Base-by-base conservation (phyloP, 2,329 filamentous ascomycete species). In the Pestalotiopsis sp. region DNA sequence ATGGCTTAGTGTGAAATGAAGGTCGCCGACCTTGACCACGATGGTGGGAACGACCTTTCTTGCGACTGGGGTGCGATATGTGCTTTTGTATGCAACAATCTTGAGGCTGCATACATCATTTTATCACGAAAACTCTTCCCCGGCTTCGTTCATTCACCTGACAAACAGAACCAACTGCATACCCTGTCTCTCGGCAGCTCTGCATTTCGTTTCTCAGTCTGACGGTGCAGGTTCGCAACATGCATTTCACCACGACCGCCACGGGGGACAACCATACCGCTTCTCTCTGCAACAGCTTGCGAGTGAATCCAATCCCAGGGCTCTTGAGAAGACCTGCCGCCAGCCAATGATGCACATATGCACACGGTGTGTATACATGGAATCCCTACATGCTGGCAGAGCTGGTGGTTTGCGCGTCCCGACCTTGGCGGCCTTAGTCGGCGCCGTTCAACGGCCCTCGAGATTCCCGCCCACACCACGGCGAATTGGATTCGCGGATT, bases 41-140 rank as follows among this genome's bases (percentile, higher is more conserved):
- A 64, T 64, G 61, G 61, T 64, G 61, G 59, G 59, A 62, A 62
- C n/a, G n/a, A 39, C 14, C 36, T 20, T 59, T 23, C 23, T 27
- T 17, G 56, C 27, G 36, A 36, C 59, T 11, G 23, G 59, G 59
- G 59, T 64, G n/a, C 20, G 39, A 64, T 39, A 49, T 25, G 61
- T 49, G 61, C 41, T 45, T 64, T 64, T 64, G 61, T 45, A 25
- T 36, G 31, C 61, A 64, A 14, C 38, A 64, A 52, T 64, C 38
- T 64, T 31, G 39, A 49, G 61, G 61, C 61, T 64, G 61, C 61
- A 64, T 64, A 52, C 61, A 25, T 62, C 36, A 64, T 45, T 52
- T 52, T 31, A 64, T 64, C 61, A 64, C 61, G 61, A 64, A 64
- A 64, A 64, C 61, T 64, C 61, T 64, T 64, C 6, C 39, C 61